Evolutionary conservation across 345 rosid species (phyloP), one percentile per base, ranked within the genome.

Genomic region (Corymbia maculata): DNA sequence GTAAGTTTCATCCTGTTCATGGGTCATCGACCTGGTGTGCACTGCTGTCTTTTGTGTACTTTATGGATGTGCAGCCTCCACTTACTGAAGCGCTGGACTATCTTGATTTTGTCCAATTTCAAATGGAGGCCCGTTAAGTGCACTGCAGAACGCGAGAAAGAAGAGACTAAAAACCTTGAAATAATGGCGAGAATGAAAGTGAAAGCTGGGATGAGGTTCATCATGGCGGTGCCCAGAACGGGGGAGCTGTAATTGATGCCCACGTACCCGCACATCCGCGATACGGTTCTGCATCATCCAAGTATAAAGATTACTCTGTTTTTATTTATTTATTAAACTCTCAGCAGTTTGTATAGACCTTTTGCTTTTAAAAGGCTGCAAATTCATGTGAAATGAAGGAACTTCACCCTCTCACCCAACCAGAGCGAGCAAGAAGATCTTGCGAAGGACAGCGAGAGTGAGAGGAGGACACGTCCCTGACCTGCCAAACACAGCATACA

Each of bases 231-330:
- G 1, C 87, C 87, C 17, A 89, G 89, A 36, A 51, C 80, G n/a
- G 92, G 89, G 52, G 92, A 91, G 89, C 91, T 91, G 85, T 84
- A 88, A n/a, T 91, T 42, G 50, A 88, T 70, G 26, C 92, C 92
- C 21, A 79, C 75, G 61, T 47, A 86, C 6, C 87, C 85, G 57
- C 6, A 86, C 9, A 55, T 82, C 61, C 87, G 88, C 3, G 80
- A 85, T 19, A 21, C 61, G 9, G 19, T 17, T 15, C 57, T 17
- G 57, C 57, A 53, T 53, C 21, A 53, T 19, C 24, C 42, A 36
- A 36, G 42, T 36, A 36, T 36, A 36, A 36, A 36, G 42, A 36
- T 36, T 36, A 19, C 57, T 17, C 9, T 53, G 22, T 53, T 53
- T 53, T 19, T 53, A n/a, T n/a, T n/a, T n/a, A n/a, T 22, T 6